Base-by-base conservation (phyloP, 2,329 filamentous ascomycete species). In the Xylariales sp. region DNA sequence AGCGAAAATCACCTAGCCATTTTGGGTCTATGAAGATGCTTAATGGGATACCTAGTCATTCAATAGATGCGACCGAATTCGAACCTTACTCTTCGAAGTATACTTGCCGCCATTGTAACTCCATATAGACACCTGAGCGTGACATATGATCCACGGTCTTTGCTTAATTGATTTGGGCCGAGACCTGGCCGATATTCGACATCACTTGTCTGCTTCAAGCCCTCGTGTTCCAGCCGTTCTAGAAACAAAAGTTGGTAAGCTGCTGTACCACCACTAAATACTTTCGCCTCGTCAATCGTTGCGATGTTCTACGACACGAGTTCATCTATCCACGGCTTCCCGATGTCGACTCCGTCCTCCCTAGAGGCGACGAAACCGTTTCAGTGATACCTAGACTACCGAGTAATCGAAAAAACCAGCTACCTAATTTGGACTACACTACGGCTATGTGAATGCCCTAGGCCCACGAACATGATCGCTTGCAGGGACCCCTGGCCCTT, bases 401-500 rank as follows among this genome's bases (percentile, higher is more conserved):
- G 18, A 45, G 18, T 23, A 52, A 32, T 41, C 39, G 8, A 41
- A 12, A 41, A 14, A 52, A 59, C 43, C 10, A 52, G 16, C 60
- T 30, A 39, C 61, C 39, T 54, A 64, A 34, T 54, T 14, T 23
- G 57, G 12, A n/a, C 45, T 41, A 41, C 23, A 23, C 14, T 32
- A 34, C 32, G 41, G 8, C 23, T 65, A 62, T 34, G 54, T 36
- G 60, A 66, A 59, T 60, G 54, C 62, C 57, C 58, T 54, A 30
- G 30, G 32, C 54, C 60, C 59, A 34, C 50, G 14, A 67, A 39
- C 41, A 53, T n/a, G 65, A 68, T 61, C 49, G 23, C 28, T 60
- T n/a, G 34, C 65, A 59, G 61, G 64, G 53, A 43, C 41, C 64
- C 67, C 52, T 45, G 61, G 12, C 30, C 57, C 45, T 16, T n/a